phyloP scores from a whole-genome alignment of 352 stramenopile genomes.

The Pythium coloratum region DNA sequence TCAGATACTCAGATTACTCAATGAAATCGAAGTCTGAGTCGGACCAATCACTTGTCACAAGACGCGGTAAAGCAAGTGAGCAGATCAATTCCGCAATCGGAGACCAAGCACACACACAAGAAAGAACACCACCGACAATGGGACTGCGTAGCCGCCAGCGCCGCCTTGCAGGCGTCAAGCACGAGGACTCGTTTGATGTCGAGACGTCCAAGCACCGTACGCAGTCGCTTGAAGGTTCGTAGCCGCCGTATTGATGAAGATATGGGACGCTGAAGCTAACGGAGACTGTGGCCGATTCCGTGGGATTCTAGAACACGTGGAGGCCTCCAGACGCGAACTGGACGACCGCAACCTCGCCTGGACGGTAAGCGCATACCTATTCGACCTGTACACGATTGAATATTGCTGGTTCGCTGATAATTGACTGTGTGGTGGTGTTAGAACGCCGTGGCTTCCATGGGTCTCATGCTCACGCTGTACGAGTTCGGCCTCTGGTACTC shows the following conservation, averaged over 20 bases:
- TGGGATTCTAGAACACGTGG: slow-evolving; percentile 39
- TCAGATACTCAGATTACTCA: slow-evolving; percentile 10
- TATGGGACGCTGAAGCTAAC: not conserved
- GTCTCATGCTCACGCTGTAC: slow-evolving; percentile 42
- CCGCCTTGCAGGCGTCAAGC: slow-evolving; percentile 35
- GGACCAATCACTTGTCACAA: not conserved
- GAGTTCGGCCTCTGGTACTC: slow-evolving; percentile 41
- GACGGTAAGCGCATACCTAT: slow-evolving; percentile 12
- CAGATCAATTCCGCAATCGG: slow-evolving; percentile 7
- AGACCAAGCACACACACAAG: not conserved
- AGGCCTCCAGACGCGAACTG: slow-evolving; percentile 38
- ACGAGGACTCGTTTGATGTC: slow-evolving; percentile 40
- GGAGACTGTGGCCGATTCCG: not conserved
- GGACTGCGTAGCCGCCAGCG: slow-evolving; percentile 52
- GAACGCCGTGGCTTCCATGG: slow-evolving; percentile 39
- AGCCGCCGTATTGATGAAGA: not conserved
- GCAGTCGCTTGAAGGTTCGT: slow-evolving; percentile 37
- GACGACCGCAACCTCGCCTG: slow-evolving; percentile 23
- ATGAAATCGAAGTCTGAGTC: slow-evolving; percentile 5
- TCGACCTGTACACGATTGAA: not conserved
- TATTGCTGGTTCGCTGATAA: not conserved
- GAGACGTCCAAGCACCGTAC: slow-evolving; percentile 36
- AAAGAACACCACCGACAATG: slow-evolving; percentile 27
- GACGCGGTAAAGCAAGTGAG: not conserved
- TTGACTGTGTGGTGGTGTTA: slow-evolving; percentile 11